Evolutionary conservation across 768 basidiomycete genomes (phyloP).

Genomic region (Collybia sordida): DNA sequence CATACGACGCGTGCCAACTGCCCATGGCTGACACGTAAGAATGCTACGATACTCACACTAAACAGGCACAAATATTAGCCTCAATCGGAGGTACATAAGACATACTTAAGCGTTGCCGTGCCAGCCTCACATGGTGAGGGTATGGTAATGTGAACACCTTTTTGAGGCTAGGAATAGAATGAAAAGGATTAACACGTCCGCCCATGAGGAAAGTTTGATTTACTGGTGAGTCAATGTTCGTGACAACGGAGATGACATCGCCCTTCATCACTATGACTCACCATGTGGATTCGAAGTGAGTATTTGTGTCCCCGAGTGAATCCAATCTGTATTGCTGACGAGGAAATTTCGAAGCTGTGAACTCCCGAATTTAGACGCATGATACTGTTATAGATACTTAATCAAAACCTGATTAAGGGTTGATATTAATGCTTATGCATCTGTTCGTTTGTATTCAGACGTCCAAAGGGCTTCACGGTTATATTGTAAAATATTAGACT

Average conservation of each 20-base stretch:
- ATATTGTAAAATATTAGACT: conserved; percentile 40
- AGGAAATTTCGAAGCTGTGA: conserved; percentile 64
- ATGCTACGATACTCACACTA: conserved; percentile 38
- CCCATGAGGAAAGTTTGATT: conserved; percentile 14
- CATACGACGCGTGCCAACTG: conserved; percentile 63
- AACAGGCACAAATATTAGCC: neutral
- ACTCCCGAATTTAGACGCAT: neutral
- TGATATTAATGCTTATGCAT: conserved; percentile 56
- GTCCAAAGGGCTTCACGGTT: conserved; percentile 81
- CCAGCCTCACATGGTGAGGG: conserved; percentile 50
- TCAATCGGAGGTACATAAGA: conserved; percentile 2
- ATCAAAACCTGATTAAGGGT: conserved; percentile 54
- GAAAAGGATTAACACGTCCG: neutral
- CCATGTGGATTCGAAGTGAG: conserved; percentile 49
- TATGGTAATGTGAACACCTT: conserved; percentile 54
- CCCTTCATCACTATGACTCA: conserved; percentile 70
- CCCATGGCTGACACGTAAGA: conserved; percentile 65
- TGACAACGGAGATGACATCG: conserved; percentile 57
- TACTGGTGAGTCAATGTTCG: conserved; percentile 76
- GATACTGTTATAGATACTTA: neutral
- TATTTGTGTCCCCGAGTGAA: conserved; percentile 48
- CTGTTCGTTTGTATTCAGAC: conserved; percentile 59
- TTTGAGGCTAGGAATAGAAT: conserved; percentile 45
- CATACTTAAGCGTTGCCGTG: conserved; percentile 58
- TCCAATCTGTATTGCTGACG: conserved; percentile 55